A percentile compares a stretch with the other conserved stretches of the same genome.
phyloP scores from a whole-genome alignment of 2,329 filamentous ascomycete species.

The Westerdykella aurantiaca region DNA sequence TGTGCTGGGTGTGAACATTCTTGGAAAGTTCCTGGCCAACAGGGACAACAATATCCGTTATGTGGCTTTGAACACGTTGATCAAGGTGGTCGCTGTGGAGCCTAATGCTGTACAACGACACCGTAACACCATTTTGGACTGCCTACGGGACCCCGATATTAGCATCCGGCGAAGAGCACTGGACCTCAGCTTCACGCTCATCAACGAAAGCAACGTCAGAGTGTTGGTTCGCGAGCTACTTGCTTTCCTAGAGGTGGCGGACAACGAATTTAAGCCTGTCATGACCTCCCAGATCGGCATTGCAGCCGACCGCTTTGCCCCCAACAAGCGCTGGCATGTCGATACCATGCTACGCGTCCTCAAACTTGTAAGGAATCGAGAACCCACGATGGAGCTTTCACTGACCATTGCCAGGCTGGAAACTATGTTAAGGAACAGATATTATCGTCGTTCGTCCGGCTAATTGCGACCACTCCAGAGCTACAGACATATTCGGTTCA shows the following conservation, averaged over 20 bases:
- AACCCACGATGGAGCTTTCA: not conserved
- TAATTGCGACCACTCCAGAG: conserved; percentile 91
- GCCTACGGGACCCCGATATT: conserved; percentile 92
- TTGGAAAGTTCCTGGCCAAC: conserved; percentile 97
- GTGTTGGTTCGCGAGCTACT: conserved; percentile 89
- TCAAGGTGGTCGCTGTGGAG: conserved; percentile 96
- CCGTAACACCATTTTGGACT: conserved; percentile 95
- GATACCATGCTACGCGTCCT: conserved; percentile 95
- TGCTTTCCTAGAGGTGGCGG: conserved; percentile 92
- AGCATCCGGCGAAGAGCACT: conserved; percentile 93
- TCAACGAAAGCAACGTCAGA: conserved; percentile 93
- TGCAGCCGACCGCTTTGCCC: conserved; percentile 89
- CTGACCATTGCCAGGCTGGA: conserved; percentile 54
- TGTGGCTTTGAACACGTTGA: conserved; percentile 91
- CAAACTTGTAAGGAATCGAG: conserved; percentile 52
- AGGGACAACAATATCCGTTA: conserved; percentile 99
- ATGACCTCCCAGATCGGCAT: conserved; percentile 99
- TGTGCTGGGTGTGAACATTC: conserved; percentile 93
- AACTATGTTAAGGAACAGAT: conserved; percentile 99
- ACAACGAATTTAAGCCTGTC: conserved; percentile 96
- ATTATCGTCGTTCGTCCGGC: conserved; percentile 87
- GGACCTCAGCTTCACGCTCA: conserved; percentile 94
- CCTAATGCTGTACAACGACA: conserved; percentile 96
- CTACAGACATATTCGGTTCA: conserved; percentile 95
- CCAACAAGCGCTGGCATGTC: conserved; percentile 97